Base-by-base conservation (phyloP, 345 rosid species). In the Hypericum perforatum region DNA sequence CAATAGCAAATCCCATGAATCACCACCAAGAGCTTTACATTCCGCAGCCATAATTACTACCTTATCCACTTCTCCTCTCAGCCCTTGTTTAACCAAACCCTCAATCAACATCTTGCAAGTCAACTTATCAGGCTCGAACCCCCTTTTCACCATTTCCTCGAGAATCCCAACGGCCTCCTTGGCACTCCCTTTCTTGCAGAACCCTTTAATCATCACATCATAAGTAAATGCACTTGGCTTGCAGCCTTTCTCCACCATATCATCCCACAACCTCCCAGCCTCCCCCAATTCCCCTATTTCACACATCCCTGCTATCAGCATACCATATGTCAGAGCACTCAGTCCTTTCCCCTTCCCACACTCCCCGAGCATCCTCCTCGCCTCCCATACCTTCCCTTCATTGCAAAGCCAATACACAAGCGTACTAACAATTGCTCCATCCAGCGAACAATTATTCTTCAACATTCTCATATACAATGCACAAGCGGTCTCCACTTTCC, bases 391-490 rank as follows among this genome's bases (percentile, higher is more conserved):
- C 48, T 76, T 79, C 53, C 89, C 89, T 22, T 76, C 82, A 65
- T 74, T 86, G 59, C 91, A 86, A 9, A 87, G 87, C 96, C 98
- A 87, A 53, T 86, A 80, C 40, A 91, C 78, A 38, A 87, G 76
- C 6, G 96, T 86, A 60, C 95, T 91, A 3, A 72, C 57, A 52
- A 85, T 79, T 11, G 78, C 85, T 57, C 84, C 75, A 66, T 84
- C 97, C 0, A 87, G 96, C 78, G 66, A 73, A 53, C 86, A 82
- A 64, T 79, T 79, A 54, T 77, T 82, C 61, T 67, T 69, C 72
- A 86, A 67, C 79, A 91, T 76, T 68, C 76, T 73, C 64, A 68
- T 82, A 94, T 96, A 90, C 58, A 90, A 57, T 14, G 58, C 61
- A 70, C 80, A 81, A 5, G 95, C 96, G 62, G 80, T 82, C 8